These are phyloP conservation scores for Plasmodium gallinaceum DNA, from an alignment of 169 alveolate species.

Conservation along the genomic window DNA sequence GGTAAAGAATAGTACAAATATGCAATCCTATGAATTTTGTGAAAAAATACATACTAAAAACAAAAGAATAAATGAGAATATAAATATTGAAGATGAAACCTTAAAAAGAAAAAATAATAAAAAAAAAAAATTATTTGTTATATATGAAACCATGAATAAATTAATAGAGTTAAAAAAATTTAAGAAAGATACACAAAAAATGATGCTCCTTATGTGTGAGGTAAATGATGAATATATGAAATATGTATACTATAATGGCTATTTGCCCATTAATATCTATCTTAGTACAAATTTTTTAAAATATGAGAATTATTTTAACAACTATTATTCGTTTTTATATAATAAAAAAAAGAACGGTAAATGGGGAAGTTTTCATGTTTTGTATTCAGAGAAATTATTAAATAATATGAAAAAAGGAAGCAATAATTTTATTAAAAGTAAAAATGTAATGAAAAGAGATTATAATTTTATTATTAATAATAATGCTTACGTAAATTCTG, in stretches of 20 bases:
- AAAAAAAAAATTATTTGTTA: conserved; percentile 5
- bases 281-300: conserved; percentile 49
- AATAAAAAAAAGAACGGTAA: conserved; percentile 24
- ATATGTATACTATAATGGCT: conserved; percentile 50
- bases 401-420: neutral
- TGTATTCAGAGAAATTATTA: conserved; percentile 9
- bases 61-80: too few species aligned
- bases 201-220: conserved; percentile 66
- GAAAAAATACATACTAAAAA: too few species aligned
- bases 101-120: neutral
- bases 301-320: conserved; percentile 23
- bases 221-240: conserved; percentile 52
- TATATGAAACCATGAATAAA: conserved; percentile 46
- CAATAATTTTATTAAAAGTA: conserved; percentile 3
- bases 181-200: conserved; percentile 23
- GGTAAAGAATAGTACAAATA: neutral
- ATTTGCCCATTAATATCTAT: conserved; percentile 38
- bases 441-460: conserved; percentile 56
- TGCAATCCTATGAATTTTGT: too few species aligned
- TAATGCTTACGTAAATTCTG: neutral
- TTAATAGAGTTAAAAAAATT: conserved; percentile 15
- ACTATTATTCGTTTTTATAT: conserved; percentile 32
- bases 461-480: conserved; percentile 16
- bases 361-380: conserved; percentile 67
- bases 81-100: too few species aligned